These are phyloP conservation scores for Sporisorium reilianum DNA, from an alignment of 1,284 basidiomycete species.

Conservation along the genomic window DNA sequence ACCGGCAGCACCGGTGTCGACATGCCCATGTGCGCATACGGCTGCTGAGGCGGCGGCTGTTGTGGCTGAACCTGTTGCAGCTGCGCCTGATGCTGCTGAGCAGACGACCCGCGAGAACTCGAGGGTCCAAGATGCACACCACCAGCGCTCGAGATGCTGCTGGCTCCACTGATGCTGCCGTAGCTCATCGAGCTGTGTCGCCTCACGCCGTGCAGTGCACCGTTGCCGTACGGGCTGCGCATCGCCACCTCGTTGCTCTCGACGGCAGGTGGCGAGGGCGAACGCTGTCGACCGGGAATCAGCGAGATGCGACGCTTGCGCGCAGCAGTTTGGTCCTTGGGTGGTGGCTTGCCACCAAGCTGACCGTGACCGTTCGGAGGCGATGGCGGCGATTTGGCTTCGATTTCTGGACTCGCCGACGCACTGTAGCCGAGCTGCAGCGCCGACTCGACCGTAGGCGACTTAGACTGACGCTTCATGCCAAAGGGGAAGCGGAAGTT, in stretches of 20 bases:
- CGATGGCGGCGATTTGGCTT: conserved; percentile 15
- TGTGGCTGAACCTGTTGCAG: background rate
- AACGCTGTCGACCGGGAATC: conserved; percentile 43
- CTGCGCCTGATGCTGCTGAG: conserved; percentile 30
- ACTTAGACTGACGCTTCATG: conserved; percentile 44
- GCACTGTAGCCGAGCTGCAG: conserved; percentile 13
- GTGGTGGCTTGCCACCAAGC: conserved; percentile 10
- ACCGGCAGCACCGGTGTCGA: conserved; percentile 27
- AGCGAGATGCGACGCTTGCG: conserved; percentile 53
- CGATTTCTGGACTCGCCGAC: conserved; percentile 18
- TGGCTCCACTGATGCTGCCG: conserved; percentile 46
- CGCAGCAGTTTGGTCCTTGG: conserved; percentile 24
- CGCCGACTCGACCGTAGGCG: conserved; percentile 22
- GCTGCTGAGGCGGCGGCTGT: conserved; percentile 9
- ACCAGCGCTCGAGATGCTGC: conserved; percentile 49
- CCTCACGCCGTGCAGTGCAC: conserved; percentile 21
- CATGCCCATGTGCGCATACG: conserved; percentile 3
- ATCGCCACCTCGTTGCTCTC: conserved; percentile 17
- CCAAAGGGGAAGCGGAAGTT: conserved; percentile 58
- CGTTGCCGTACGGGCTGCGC: conserved; percentile 28
- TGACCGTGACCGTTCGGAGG: conserved; percentile 10
- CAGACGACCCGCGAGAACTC: conserved; percentile 36
- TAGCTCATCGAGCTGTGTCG: conserved; percentile 56
- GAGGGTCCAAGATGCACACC: conserved; percentile 27
- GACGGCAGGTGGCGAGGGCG: conserved; percentile 30